Percentiles rank a stretch among this genome's conserved stretches.
phyloP scores from a whole-genome alignment of 768 basidiomycete species.

The Kwoniella pini region DNA sequence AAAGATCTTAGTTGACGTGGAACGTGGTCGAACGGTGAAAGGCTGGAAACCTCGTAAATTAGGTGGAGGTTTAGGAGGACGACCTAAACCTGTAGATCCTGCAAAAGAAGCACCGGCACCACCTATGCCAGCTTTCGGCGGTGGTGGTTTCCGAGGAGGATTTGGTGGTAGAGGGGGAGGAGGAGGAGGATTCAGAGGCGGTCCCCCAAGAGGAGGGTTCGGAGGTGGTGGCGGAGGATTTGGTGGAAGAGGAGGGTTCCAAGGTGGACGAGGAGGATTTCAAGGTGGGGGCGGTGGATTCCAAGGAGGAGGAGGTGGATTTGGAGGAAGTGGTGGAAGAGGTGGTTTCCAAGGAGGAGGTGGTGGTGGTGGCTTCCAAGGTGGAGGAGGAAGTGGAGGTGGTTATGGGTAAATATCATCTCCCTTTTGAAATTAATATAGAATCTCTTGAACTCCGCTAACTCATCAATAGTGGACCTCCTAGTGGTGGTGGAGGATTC shows the following conservation, averaged over 20 bases:
- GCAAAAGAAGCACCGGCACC: slow-evolving; percentile 59
- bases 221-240: slow-evolving; percentile 49
- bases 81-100: slow-evolving; percentile 66
- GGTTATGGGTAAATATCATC: slow-evolving; percentile 30
- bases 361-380: slow-evolving; percentile 12
- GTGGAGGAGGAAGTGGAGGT: slow-evolving; percentile 25
- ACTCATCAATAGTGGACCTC: slow-evolving; percentile 12
- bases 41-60: slow-evolving; percentile 97
- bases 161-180: slow-evolving; percentile 57
- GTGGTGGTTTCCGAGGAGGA: slow-evolving; percentile 58
- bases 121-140: slow-evolving; percentile 48
- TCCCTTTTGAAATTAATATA: neutral
- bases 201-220: slow-evolving; percentile 30
- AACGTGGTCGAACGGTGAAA: slow-evolving; percentile 93
- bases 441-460: neutral
- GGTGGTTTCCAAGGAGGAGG: slow-evolving; percentile 58
- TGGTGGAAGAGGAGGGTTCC: slow-evolving; percentile 46
- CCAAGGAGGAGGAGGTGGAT: slow-evolving; percentile 25
- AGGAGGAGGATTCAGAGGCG: slow-evolving; percentile 43
- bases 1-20: slow-evolving; percentile 94
- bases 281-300: slow-evolving; percentile 21
- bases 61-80: slow-evolving; percentile 98
- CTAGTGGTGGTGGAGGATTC: slow-evolving; percentile 20
- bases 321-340: slow-evolving; percentile 27
- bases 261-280: slow-evolving; percentile 30